phyloP scores from a whole-genome alignment of 371 early-diverging fungal species.

The Mortierella sp. region DNA sequence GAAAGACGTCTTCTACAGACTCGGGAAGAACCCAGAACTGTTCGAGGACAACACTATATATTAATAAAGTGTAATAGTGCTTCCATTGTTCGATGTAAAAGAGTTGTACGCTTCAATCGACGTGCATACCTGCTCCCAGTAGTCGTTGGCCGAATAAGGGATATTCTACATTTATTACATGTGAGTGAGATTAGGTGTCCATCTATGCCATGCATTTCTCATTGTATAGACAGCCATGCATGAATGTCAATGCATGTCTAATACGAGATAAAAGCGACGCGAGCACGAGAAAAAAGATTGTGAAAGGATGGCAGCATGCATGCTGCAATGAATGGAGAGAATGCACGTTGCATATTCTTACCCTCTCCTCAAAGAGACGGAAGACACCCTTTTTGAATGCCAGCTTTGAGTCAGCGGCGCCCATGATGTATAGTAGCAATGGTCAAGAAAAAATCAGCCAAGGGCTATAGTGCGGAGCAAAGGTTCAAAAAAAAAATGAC shows the following conservation, averaged over 20 bases:
- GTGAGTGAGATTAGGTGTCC: not conserved
- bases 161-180: constrained; percentile 64
- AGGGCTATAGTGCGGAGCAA: no score
- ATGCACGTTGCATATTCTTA: constrained; percentile 56
- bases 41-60: not conserved
- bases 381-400: constrained; percentile 90
- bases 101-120: no score
- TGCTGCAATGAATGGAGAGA: not conserved
- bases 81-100: not conserved
- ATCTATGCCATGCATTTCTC: not conserved
- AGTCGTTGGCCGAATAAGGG: constrained; percentile 75
- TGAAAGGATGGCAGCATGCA: not conserved
- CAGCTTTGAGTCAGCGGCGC: constrained; percentile 89
- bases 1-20: constrained; percentile 87
- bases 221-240: not conserved
- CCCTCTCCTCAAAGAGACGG: constrained; percentile 82
- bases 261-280: not conserved
- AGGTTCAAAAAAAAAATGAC: no score
- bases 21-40: constrained; percentile 88
- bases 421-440: no score
- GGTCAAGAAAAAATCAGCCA: no score
- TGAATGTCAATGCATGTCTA: not conserved
- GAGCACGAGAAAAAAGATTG: not conserved
- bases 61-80: no score
- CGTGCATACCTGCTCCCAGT: constrained; percentile 72